phyloP scores from a whole-genome alignment of 2,329 filamentous ascomycete genomes.

The Microdochium bolleyi region DNA sequence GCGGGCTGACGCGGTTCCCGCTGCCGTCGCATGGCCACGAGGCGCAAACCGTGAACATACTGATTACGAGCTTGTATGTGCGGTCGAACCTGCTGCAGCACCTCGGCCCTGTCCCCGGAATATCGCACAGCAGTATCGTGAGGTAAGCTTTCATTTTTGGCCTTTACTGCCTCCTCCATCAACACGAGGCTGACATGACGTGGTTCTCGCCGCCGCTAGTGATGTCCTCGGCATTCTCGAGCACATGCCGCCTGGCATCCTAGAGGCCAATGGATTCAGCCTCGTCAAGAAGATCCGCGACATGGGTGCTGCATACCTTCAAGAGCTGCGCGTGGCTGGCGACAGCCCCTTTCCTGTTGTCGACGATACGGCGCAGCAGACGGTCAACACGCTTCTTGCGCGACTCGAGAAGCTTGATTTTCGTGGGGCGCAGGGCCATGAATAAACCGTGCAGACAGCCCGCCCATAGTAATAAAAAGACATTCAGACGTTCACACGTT shows the following conservation, averaged over 20 bases:
- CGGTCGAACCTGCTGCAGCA: constrained; percentile 26
- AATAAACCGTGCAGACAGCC: too few relatives aligned
- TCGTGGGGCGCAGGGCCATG: not conserved
- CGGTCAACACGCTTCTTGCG: not conserved
- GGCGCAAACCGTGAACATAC: constrained; percentile 26
- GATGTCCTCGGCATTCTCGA: constrained; percentile 26
- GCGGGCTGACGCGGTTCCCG: constrained; percentile 20
- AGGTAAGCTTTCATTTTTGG: not conserved
- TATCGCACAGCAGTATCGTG: constrained; percentile 5
- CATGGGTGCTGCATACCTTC: constrained; percentile 1
- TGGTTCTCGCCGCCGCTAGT: constrained; percentile 2
- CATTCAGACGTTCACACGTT: too few relatives aligned
- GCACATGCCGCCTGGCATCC: constrained; percentile 21
- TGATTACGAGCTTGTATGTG: constrained; percentile 26
- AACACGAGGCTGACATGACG: not conserved
- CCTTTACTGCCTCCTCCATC: not conserved
- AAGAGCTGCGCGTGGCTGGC: constrained; percentile 12
- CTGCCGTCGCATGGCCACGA: constrained; percentile 23
- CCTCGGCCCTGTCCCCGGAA: constrained; percentile 9
- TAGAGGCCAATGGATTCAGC: not conserved
- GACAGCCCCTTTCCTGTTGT: not conserved
- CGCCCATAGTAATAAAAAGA: too few relatives aligned
- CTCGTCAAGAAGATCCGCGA: not conserved
- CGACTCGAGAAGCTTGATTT: not conserved
- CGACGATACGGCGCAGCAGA: not conserved